A percentile compares a stretch with the other conserved stretches of the same genome.
Conservation (phyloP, 2,329 filamentous ascomycete genomes). For the Podosphaera aphanis region DNA sequence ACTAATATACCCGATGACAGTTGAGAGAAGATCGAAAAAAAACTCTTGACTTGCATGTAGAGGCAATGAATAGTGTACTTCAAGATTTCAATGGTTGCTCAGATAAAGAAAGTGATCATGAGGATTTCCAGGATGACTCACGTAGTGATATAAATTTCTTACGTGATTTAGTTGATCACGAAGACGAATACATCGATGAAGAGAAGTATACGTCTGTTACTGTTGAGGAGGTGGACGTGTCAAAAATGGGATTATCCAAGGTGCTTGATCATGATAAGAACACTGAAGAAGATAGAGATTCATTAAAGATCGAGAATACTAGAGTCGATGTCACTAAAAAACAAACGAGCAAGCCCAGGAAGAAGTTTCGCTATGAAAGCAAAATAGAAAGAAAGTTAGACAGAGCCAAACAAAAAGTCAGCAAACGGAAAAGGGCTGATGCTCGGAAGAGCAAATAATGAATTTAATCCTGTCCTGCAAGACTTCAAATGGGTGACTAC, state of each 20-base stretch:
- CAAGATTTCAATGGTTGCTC: slow-evolving; percentile 22
- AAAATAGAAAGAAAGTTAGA: slow-evolving; percentile 64
- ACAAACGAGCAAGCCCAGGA: slow-evolving; percentile 46
- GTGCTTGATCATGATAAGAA: neutral
- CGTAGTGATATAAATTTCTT: slow-evolving; percentile 8
- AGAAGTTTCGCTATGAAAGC: slow-evolving; percentile 79
- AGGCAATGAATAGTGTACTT: slow-evolving; percentile 38
- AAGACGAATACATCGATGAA: slow-evolving; percentile 91
- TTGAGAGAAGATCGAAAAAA: slow-evolving; percentile 60
- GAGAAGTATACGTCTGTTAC: slow-evolving; percentile 90
- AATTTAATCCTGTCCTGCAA: slow-evolving; percentile 2
- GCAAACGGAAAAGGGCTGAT: slow-evolving; percentile 22
- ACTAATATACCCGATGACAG: slow-evolving; percentile 23
- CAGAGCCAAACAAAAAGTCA: slow-evolving; percentile 46
- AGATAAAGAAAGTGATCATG: slow-evolving; percentile 43
- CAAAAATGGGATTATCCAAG: slow-evolving; percentile 39
- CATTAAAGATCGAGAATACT: neutral
- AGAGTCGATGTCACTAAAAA: slow-evolving; percentile 23
- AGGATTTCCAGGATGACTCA: slow-evolving; percentile 20
- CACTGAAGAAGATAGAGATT: neutral
- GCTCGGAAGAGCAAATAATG: slow-evolving; percentile 13
- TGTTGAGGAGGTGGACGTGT: slow-evolving; percentile 66
- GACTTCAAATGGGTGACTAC: slow-evolving; percentile 1
- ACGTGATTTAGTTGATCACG: slow-evolving; percentile 36
- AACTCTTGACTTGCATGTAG: slow-evolving; percentile 63